Conservation (phyloP, 2,329 filamentous ascomycete genomes). For the Trichoderma endophyticum region DNA sequence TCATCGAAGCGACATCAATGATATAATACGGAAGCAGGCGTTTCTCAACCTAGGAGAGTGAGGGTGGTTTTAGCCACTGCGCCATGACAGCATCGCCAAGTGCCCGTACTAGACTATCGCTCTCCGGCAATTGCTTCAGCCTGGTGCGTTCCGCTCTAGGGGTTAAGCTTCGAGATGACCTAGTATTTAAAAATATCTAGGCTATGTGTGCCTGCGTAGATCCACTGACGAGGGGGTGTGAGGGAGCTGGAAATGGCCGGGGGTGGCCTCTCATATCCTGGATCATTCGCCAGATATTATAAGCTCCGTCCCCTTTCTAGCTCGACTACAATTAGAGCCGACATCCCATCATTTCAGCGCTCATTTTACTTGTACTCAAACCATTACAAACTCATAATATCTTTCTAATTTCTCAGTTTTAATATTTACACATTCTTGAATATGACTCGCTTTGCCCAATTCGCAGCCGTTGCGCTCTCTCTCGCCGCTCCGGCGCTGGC, state of each 20-base stretch:
- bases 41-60: neutral
- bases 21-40: neutral
- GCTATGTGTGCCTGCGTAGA: neutral
- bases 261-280: neutral
- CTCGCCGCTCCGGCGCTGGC: slow-evolving; percentile 24
- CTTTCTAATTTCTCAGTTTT: neutral
- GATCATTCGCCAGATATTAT: neutral
- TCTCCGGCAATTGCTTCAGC: neutral
- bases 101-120: neutral
- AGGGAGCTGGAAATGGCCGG: neutral
- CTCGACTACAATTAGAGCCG: neutral
- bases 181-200: neutral
- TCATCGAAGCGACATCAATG: neutral
- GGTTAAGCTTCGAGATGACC: neutral
- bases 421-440: neutral
- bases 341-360: neutral
- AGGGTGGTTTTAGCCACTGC: neutral
- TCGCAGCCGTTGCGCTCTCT: neutral
- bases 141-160: neutral
- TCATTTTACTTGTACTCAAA: neutral
- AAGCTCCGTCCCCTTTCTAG: slow-evolving; percentile 6
- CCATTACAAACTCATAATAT: neutral
- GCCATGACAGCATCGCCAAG: neutral
- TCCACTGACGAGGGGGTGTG: neutral
- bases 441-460: neutral